A percentile compares a stretch with the other conserved stretches of the same genome.
Conservation (phyloP, 2,329 filamentous ascomycete genomes). For the Tolypocladium capitatum region DNA sequence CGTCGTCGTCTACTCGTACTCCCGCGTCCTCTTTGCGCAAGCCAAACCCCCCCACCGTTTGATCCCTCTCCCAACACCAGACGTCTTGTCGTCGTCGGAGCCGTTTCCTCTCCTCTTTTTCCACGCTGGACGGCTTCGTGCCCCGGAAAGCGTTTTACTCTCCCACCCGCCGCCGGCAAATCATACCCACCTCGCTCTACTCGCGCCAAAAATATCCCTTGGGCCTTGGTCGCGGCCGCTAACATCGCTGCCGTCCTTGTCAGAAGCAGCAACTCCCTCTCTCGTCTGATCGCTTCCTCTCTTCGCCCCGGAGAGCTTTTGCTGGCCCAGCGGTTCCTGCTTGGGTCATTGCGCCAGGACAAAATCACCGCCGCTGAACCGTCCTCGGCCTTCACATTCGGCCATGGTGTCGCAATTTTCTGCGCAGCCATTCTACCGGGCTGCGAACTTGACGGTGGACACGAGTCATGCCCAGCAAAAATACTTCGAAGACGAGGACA, state of each 20-base stretch:
- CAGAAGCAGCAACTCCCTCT: neutral
- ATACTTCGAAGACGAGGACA: slow-evolving; percentile 48
- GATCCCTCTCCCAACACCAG: neutral
- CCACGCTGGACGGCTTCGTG: neutral
- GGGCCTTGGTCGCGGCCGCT: neutral
- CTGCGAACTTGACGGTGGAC: slow-evolving; percentile 38
- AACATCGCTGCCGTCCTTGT: neutral
- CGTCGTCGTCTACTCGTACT: neutral
- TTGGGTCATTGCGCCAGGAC: neutral
- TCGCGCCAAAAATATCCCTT: neutral
- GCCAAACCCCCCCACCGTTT: neutral
- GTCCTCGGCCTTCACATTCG: slow-evolving; percentile 3
- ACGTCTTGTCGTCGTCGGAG: neutral
- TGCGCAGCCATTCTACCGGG: slow-evolving; percentile 39
- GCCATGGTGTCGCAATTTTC: slow-evolving; percentile 37
- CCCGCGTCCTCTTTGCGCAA: neutral
- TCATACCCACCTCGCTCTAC: neutral
- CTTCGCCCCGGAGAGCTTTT: neutral
- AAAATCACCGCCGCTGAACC: neutral
- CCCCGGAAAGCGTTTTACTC: neutral
- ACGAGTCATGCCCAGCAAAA: slow-evolving; percentile 36
- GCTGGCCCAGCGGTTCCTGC: neutral
- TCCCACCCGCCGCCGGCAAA: neutral
- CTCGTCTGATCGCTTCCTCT: neutral
- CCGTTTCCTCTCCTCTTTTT: neutral